phyloP scores from a whole-genome alignment of 83 land plant species.

The Picea abies region DNA sequence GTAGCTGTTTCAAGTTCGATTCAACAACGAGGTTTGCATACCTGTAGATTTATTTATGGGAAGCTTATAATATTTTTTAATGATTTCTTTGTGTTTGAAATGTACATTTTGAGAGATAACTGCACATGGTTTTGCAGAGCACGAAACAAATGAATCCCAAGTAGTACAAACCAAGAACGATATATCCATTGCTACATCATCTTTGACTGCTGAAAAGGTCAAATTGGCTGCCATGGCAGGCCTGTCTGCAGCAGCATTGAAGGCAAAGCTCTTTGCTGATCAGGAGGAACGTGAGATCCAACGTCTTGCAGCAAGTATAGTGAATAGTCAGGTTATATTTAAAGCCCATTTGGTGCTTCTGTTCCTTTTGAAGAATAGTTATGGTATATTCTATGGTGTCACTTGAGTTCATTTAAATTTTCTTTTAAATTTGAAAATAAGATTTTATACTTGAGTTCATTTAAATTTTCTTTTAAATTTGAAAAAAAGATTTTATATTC shows the following conservation, averaged over 20 bases:
- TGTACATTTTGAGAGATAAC: background rate
- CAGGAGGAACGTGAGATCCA: slow-evolving; percentile 98
- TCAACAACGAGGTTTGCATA: slow-evolving; percentile 8
- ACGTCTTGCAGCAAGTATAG: slow-evolving; percentile 73
- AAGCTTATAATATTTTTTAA: background rate
- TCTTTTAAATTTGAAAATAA: background rate
- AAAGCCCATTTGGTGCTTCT: slow-evolving; percentile 5
- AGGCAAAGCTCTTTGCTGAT: slow-evolving; percentile 93
- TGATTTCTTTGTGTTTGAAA: background rate
- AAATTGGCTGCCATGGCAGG: slow-evolving; percentile 70
- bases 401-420: background rate
- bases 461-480: no score
- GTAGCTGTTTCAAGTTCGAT: background rate
- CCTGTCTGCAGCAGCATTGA: slow-evolving; percentile 87
- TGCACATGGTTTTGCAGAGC: slow-evolving; percentile 8
- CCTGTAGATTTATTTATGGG: background rate
- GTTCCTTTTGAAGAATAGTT: slow-evolving; percentile 6
- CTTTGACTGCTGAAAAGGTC: slow-evolving; percentile 48
- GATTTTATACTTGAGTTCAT: background rate
- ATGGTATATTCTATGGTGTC: slow-evolving; percentile 1
- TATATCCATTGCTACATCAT: slow-evolving; percentile 14
- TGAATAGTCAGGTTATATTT: slow-evolving; percentile 76
- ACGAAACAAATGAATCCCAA: slow-evolving; percentile 5
- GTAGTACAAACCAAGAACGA: slow-evolving; percentile 19
- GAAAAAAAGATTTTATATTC: background rate